Evolutionary conservation across 371 early-diverging fungal genomes (phyloP).

Genomic region (Basidiobolus meristosporus): DNA sequence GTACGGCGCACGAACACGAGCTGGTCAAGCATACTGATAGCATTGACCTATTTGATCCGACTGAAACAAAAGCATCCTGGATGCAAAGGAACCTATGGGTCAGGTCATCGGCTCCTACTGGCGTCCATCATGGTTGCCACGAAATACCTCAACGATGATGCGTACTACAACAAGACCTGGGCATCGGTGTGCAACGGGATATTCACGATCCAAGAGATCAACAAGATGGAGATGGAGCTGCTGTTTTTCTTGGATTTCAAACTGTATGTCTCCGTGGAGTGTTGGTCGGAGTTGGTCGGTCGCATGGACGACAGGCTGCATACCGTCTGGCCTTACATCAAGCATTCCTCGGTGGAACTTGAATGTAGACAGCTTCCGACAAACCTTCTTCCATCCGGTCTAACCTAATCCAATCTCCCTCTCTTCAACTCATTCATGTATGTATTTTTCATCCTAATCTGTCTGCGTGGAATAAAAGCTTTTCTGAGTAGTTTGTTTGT

Average conservation of each 20-base stretch:
- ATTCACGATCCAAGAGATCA: slow-evolving; percentile 27
- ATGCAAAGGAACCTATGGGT: slow-evolving; percentile 26
- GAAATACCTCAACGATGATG: slow-evolving; percentile 38
- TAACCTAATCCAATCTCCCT: too few species aligned
- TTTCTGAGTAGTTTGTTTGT: too few species aligned
- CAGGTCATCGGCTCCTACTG: slow-evolving; percentile 29
- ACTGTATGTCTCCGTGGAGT: slow-evolving; percentile 17
- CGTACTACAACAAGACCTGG: slow-evolving; percentile 44
- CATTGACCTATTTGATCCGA: slow-evolving; percentile 26
- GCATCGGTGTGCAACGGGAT: slow-evolving; percentile 26
- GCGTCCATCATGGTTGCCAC: slow-evolving; percentile 31
- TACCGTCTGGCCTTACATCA: too few species aligned
- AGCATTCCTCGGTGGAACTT: too few species aligned
- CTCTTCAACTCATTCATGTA: too few species aligned
- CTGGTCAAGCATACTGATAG: slow-evolving; percentile 5
- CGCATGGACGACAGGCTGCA: slow-evolving; percentile 23
- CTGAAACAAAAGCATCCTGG: slow-evolving; percentile 26
- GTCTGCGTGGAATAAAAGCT: too few species aligned
- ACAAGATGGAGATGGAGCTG: slow-evolving; percentile 45
- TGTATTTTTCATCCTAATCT: too few species aligned
- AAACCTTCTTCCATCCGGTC: too few species aligned
- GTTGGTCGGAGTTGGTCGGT: slow-evolving; percentile 27
- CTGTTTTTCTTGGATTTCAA: slow-evolving; percentile 27
- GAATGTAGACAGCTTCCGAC: too few species aligned
- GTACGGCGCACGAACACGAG: slow-evolving; percentile 2